Evolutionary conservation across 2,329 filamentous ascomycete species (phyloP), one percentile per base, ranked within the genome.

Genomic region (Microdochium nivale): DNA sequence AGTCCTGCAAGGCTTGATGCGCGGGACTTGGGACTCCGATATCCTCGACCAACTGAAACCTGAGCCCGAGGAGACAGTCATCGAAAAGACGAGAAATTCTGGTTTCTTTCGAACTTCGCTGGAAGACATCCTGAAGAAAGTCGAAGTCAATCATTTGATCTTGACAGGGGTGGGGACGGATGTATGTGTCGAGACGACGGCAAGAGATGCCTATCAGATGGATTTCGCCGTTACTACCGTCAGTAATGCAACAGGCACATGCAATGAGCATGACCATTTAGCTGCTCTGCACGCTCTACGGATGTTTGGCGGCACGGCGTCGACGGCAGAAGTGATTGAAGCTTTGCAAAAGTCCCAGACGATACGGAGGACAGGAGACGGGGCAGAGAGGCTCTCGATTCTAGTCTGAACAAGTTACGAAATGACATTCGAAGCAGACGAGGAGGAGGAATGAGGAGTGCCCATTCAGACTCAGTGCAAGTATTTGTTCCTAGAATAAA

Each of bases 31-130:
- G 55, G 55, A 56, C 49, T 46, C 48, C 49, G 55, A 55, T 47
- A 52, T 56, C 49, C 46, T 56, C 46, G 54, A 56, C 49, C 54
- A 55, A 44, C 55, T 56, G 25, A 52, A 33, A 43, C 54, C 55
- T 30, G 43, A 46, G 43, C 21, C 51, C 25, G 49, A 51, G 35
- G 54, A 56, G 23, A 52, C 32, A 43, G 48, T 55, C 33, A 48
- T 56, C 40, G 32, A 53, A 44, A 56, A 56, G 54, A 53, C 53
- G 35, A 47, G 53, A 44, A 47, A 53, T 44, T 53, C 53, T 46
- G 53, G 40, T 47, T 56, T 56, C 48, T 52, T 55, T 32, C 30
- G 35, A 25, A 56, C 55, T 30, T 32, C 37, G 21, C 49, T 56
- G 48, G 53, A 50, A 35, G 32, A 50, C 23, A 30, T 27, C 30